Conservation (phyloP, 768 basidiomycete genomes). For the Daedalea quercina region DNA sequence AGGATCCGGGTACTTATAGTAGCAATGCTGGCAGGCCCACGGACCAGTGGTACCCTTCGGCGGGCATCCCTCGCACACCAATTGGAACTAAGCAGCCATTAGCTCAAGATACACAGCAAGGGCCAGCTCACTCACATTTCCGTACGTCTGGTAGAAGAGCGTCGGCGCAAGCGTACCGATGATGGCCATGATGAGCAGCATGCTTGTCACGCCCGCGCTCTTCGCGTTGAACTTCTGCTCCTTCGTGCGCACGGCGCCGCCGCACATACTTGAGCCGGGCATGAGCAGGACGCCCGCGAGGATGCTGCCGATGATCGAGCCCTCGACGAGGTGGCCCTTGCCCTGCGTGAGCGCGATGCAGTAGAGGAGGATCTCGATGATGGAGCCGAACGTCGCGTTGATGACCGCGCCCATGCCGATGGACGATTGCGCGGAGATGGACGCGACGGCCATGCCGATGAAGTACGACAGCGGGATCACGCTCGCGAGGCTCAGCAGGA, state of each 20-base stretch:
- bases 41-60: slow-evolving; percentile 35
- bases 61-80: slow-evolving; percentile 81
- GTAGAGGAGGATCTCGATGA: slow-evolving; percentile 96
- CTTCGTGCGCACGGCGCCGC: slow-evolving; percentile 81
- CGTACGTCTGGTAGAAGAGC: slow-evolving; percentile 96
- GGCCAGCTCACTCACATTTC: slow-evolving; percentile 62
- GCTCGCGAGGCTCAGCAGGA: slow-evolving; percentile 75
- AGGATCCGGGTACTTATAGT: slow-evolving; percentile 92
- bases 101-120: slow-evolving; percentile 7
- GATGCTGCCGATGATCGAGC: slow-evolving; percentile 91
- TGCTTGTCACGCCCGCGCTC: slow-evolving; percentile 96
- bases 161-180: slow-evolving; percentile 95
- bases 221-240: slow-evolving; percentile 99
- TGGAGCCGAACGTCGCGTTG: slow-evolving; percentile 98
- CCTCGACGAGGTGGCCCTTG: slow-evolving; percentile 93
- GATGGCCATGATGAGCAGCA: slow-evolving; percentile 99
- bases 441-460: slow-evolving; percentile 99
- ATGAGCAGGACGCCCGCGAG: slow-evolving; percentile 94
- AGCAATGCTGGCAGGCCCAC: slow-evolving; percentile 90
- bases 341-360: slow-evolving; percentile 81
- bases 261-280: slow-evolving; percentile 96
- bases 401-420: slow-evolving; percentile 99
- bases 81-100: slow-evolving; percentile 57
- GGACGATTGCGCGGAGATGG: slow-evolving; percentile 95
- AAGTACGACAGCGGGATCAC: slow-evolving; percentile 98